phyloP scores from a whole-genome alignment of 2,329 filamentous ascomycete genomes.

The Neophaeococcomyces aloes region DNA sequence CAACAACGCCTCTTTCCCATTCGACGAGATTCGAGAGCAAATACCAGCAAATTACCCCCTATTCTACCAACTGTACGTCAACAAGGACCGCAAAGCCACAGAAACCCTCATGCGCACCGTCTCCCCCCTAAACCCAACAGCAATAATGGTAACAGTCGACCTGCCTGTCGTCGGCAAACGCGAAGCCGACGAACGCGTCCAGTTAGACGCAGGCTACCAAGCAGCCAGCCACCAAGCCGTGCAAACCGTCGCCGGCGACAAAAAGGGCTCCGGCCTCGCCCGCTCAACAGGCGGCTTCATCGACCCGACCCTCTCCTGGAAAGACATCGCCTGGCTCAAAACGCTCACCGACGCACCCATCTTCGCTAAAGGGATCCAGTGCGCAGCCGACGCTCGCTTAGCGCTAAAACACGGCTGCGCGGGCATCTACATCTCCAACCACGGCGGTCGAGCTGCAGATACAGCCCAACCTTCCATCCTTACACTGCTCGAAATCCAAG shows the following conservation, averaged over 20 bases:
- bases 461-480: slow-evolving; percentile 40
- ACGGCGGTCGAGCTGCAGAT: slow-evolving; percentile 48
- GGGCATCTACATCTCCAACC: slow-evolving; percentile 48
- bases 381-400: slow-evolving; percentile 43
- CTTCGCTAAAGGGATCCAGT: slow-evolving; percentile 49
- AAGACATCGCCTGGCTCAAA: slow-evolving; percentile 45
- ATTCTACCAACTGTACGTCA: slow-evolving; percentile 51
- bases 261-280: slow-evolving; percentile 43
- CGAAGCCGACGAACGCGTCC: slow-evolving; percentile 47
- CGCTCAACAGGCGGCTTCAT: slow-evolving; percentile 31
- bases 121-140: slow-evolving; percentile 37
- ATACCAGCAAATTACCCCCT: slow-evolving; percentile 13
- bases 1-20: slow-evolving; percentile 49
- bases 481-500: slow-evolving; percentile 51
- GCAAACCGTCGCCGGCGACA: slow-evolving; percentile 33
- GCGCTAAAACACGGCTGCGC: slow-evolving; percentile 42
- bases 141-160: slow-evolving; percentile 46
- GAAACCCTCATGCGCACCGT: slow-evolving; percentile 41
- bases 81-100: slow-evolving; percentile 45
- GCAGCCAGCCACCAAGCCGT: slow-evolving; percentile 5
- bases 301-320: slow-evolving; percentile 43
- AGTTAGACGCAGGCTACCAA: slow-evolving; percentile 17
- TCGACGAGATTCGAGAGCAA: slow-evolving; percentile 40
- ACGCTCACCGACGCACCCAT: slow-evolving; percentile 40
- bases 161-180: slow-evolving; percentile 46